Evolutionary conservation across 768 basidiomycete genomes (phyloP), one percentile per base, ranked within the genome.

Genomic region (Tubosaeta sp.): DNA sequence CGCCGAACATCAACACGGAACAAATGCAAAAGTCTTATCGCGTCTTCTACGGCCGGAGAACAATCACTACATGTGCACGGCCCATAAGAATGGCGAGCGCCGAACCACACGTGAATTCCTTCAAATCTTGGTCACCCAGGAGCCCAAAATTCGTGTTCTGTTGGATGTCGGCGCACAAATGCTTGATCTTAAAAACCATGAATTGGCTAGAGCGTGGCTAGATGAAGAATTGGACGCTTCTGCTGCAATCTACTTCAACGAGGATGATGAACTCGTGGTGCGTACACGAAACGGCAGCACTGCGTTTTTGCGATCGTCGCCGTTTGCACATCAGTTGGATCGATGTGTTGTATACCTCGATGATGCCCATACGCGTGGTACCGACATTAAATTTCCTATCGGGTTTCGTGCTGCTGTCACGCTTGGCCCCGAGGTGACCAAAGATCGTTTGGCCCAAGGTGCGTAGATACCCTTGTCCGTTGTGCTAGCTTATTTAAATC

Each of bases 131-230:
- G 63, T 71, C 6, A 17, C 53, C 7, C 66, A 74, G 46, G 47
- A 45, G 0, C 72, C 71, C 3, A 54, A 65, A 12, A 63, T 79
- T 16, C 67, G 67, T 27, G 76, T 80, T 10, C 60, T 81, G 16
- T 59, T 81, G 11, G 79, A 81, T 52, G 76, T 81, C 11, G 80
- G 79, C 2, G 80, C 80, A 0, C 79, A 81, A 58, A 76, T 81
- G 64, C 65, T 81, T 17, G 77, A 79, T 41, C 60, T 77, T 48
- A 62, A 64, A 29, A 81, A 77, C 50, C 43, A 59, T 4, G 66
- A 75, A 17, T 45, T 81, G 1, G 74, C 67, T 8, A 34, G 50
- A n/a, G 44, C 56, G 4, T 81, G 79, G 80, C 65, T 81, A 3
- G 34, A 37, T 16, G n/a, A n/a, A n/a, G n/a, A n/a, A n/a, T n/a